Evolutionary conservation across 306 rosid species (phyloP).

Genomic region (Citrullus colocynthis): DNA sequence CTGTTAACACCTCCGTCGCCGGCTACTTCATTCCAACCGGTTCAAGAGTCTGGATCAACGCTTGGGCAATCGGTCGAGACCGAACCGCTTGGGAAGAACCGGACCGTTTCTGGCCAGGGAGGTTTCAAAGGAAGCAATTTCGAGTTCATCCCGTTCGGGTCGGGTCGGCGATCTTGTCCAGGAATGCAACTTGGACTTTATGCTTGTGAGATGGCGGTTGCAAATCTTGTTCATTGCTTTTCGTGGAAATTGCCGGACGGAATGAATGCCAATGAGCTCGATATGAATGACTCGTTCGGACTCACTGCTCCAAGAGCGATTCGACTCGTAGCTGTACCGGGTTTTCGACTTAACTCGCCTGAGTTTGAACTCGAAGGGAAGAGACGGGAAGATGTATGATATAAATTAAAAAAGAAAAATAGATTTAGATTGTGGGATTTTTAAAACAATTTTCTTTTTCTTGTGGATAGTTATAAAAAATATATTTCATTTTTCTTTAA

Average conservation of each 20-base stretch:
- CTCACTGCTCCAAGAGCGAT: conserved; percentile 41
- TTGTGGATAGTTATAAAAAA: too few relatives aligned
- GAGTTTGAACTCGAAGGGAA: neutral
- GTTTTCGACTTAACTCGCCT: conserved; percentile 20
- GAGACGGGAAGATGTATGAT: neutral
- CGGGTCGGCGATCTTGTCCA: conserved; percentile 45
- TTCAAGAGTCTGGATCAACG: conserved; percentile 32
- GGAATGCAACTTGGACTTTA: conserved; percentile 45
- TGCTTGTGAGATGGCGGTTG: conserved; percentile 32
- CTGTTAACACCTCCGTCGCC: conserved; percentile 10
- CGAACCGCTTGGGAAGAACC: conserved; percentile 29
- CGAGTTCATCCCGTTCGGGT: conserved; percentile 45
- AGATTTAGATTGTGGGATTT: neutral
- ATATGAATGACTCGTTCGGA: conserved; percentile 45
- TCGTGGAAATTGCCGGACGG: conserved; percentile 38
- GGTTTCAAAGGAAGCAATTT: conserved; percentile 36
- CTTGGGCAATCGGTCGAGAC: conserved; percentile 38
- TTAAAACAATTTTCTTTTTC: neutral
- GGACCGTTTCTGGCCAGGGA: conserved; percentile 26
- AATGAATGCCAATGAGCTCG: conserved; percentile 31
- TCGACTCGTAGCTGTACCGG: conserved; percentile 38
- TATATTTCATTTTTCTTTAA: too few relatives aligned
- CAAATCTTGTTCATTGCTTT: conserved; percentile 38
- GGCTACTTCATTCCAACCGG: conserved; percentile 30
- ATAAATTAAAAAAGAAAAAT: neutral